phyloP scores from a whole-genome alignment of 2,329 filamentous ascomycete species.

The Neoascochyta sp. region DNA sequence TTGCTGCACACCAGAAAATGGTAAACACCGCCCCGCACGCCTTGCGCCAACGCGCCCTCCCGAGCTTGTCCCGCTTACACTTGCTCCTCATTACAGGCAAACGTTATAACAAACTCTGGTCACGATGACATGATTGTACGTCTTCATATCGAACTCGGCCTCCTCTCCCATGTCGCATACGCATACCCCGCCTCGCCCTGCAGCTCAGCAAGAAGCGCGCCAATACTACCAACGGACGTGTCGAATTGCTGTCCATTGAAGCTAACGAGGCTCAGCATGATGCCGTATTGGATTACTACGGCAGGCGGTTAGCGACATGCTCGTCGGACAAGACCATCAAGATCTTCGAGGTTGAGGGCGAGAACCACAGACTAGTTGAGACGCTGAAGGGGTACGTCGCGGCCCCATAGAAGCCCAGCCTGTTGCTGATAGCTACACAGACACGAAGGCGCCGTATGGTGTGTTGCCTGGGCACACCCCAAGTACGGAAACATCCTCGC shows the following conservation, averaged over 20 bases:
- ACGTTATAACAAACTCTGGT: conserved; percentile 78
- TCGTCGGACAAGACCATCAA: conserved; percentile 98
- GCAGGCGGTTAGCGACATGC: conserved; percentile 90
- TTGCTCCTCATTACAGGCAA: conserved; percentile 56
- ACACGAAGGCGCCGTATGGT: conserved; percentile 97
- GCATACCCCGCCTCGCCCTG: background rate
- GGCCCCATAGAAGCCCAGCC: background rate
- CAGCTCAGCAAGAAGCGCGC: conserved; percentile 5
- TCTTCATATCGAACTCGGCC: conserved; percentile 22
- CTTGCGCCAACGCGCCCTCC: conserved; percentile 14
- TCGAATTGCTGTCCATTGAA: conserved; percentile 29
- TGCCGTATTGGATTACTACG: conserved; percentile 98
- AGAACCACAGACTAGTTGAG: conserved; percentile 82
- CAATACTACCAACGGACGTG: conserved; percentile 12
- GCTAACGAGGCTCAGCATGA: conserved; percentile 67
- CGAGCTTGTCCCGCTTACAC: conserved; percentile 30
- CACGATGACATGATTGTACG: conserved; percentile 99
- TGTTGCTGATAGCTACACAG: conserved; percentile 47
- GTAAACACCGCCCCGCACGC: conserved; percentile 13
- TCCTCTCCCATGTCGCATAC: background rate
- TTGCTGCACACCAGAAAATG: conserved; percentile 21
- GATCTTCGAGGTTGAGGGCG: conserved; percentile 96
- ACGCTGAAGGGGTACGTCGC: conserved; percentile 81
- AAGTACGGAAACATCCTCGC: conserved; percentile 98
- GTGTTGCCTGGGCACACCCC: conserved; percentile 90